Evolutionary conservation across 495 filamentous ascomycete species (phyloP), one percentile per base, ranked within the genome.

Genomic region (Acidomyces sp.): DNA sequence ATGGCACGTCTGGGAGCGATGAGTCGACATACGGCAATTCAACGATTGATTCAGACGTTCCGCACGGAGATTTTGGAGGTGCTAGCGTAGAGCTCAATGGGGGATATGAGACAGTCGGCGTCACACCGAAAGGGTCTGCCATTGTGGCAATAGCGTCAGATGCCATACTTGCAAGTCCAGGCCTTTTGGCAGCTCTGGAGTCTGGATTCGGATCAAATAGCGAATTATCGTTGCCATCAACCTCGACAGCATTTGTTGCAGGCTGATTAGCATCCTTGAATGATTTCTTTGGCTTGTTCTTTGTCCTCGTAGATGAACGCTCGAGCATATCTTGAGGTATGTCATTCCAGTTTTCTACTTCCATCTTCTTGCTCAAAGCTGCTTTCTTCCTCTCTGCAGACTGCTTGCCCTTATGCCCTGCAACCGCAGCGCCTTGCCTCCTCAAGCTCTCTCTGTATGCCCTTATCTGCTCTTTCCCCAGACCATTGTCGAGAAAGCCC

Each of bases 61-160:
- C 24, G 17, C 15, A 18, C 3, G 3, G 30, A 5, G 23, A 29
- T 37, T 15, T 16, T 26, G 16, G 37, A 15, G 37, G 50, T 15
- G 55, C 46, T 6, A 60, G 48, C 2, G 61, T 48, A 3, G 60
- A 54, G 3, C 55, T 32, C 6, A 78, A 55, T 9, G 65, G 68
- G 7, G 71, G 64, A 36, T 68, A 62, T 22, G 79, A 79, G 20
- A 69, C 71, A 26, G 77, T 66, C 19, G 77, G 77, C 10, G 74
- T 82, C 49, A 75, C 62, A 39, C 34, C 54, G 57, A 61, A 72
- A 41, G 37, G 57, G 25, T 37, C 51, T 18, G 22, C 39, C 11
- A 48, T 41, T 29, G 27, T 17, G 15, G 29, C 23, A 6, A 21
- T 24, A 2, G 3, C n/a, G 28, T 10, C 16, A 11, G 48, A 31